Evolutionary conservation across 306 rosid species (phyloP), one percentile per base, ranked within the genome.

Genomic region (Citrullus amarus): DNA sequence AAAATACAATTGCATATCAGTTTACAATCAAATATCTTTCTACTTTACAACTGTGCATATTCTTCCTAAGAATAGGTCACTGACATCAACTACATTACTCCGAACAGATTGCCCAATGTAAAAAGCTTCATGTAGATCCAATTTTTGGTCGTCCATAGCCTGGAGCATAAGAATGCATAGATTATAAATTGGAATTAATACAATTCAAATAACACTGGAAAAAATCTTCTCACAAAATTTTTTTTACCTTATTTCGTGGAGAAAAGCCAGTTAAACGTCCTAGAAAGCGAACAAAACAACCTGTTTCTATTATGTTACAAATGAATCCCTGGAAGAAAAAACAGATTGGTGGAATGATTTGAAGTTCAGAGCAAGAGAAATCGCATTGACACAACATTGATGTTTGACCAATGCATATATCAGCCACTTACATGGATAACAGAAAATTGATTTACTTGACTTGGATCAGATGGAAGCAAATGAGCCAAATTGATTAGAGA

Each of bases 251-350:
- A 58, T 79, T 90, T 82, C 88, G 84, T 28, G 97, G 97, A 79
- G 90, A 89, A 80, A 95, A 92, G 78, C 96, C 99, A 20, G 99
- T 95, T 84, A 95, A 83, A 14, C 84, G 97, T 60, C 97, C 99
- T 59, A 95, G 93, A 84, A 89, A 95, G 79, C 97, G 96, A 79
- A 95, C 97, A 89, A 95, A 95, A 82, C 97, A 95, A 56, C 99
- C 99, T 53, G 87, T 81, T 82, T 89, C 97, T 84, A 91, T 95
- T 80, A 92, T 13, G 87, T 95, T 95, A 80, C 93, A 92, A 69
- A 95, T 79, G 76, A 89, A 95, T 72, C 99, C 99, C 98, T 94
- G 89, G 62, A 80, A 22, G 25, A 72, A 80, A 67, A 79, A 48
- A 83, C 22, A 15, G 72, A 75, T 41, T 72, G 75, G 54, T 68